Conservation (phyloP, 495 filamentous ascomycete genomes). For the Lepidopterella palustris region DNA sequence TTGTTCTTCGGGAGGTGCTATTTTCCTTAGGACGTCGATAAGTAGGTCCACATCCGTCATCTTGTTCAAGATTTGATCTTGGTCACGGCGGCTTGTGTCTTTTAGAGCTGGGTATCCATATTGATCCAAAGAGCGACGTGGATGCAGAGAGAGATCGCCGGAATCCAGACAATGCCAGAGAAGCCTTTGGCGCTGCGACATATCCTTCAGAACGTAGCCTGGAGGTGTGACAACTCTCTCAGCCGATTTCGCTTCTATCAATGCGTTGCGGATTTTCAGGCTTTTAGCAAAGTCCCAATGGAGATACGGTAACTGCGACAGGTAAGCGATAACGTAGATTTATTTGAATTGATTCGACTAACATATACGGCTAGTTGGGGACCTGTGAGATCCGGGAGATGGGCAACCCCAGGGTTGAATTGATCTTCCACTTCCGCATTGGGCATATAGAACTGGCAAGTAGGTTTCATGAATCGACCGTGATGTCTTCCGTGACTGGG, state of each 20-base stretch:
- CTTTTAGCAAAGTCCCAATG: constrained; percentile 7
- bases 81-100: neutral
- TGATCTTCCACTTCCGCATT: too few relatives aligned
- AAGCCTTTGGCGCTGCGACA: constrained; percentile 3
- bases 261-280: constrained; percentile 1
- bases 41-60: too few relatives aligned
- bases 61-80: constrained; percentile 14
- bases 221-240: neutral
- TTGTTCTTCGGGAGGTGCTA: too few relatives aligned
- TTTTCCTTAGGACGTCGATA: neutral
- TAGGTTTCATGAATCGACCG: constrained; percentile 11
- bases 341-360: too few relatives aligned
- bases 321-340: too few relatives aligned
- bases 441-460: constrained; percentile 5
- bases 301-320: constrained; percentile 11
- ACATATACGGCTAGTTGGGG: neutral
- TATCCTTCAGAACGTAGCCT: neutral
- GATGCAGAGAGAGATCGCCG: constrained; percentile 2
- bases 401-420: too few relatives aligned
- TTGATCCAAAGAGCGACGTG: constrained; percentile 7
- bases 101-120: constrained; percentile 1
- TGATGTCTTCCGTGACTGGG: constrained; percentile 8
- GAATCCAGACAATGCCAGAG: constrained; percentile 12
- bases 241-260: neutral
- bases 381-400: neutral